Percentiles rank a stretch among this genome's conserved stretches.
Evolutionary conservation across 2,329 filamentous ascomycete genomes (phyloP).

Genomic region (Passalora sequoiae): DNA sequence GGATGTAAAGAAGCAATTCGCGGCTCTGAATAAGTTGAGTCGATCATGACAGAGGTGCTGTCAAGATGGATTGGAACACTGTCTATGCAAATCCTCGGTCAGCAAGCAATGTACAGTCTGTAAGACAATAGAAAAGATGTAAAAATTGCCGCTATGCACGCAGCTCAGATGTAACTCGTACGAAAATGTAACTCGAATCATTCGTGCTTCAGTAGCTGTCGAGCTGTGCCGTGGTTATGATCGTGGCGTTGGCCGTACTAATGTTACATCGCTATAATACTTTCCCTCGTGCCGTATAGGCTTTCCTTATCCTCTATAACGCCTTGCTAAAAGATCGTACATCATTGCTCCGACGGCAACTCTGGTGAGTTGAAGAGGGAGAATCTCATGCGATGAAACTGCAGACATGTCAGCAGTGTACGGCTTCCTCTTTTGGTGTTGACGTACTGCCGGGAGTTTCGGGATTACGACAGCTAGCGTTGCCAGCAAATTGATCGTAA

Average conservation of each 20-base stretch:
- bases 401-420: slow-evolving; percentile 18
- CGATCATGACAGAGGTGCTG: too few species aligned
- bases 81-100: neutral
- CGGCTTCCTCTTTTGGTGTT: neutral
- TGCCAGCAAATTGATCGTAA: slow-evolving; percentile 93
- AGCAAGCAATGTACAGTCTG: slow-evolving; percentile 18
- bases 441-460: slow-evolving; percentile 86
- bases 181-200: too few species aligned
- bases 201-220: too few species aligned
- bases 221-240: too few species aligned
- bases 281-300: slow-evolving; percentile 16
- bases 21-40: slow-evolving; percentile 40
- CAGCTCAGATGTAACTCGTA: too few species aligned
- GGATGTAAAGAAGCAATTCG: slow-evolving; percentile 40
- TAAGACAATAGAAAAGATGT: too few species aligned
- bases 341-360: slow-evolving; percentile 23
- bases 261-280: slow-evolving; percentile 15
- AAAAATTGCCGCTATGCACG: too few species aligned
- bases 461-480: slow-evolving; percentile 90
- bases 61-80: neutral
- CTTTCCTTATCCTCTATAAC: slow-evolving; percentile 17
- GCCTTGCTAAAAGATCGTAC: slow-evolving; percentile 11
- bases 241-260: too few species aligned
- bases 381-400: slow-evolving; percentile 38
- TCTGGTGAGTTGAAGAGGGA: slow-evolving; percentile 34